A percentile compares a stretch with the other conserved stretches of the same genome.
phyloP scores from a whole-genome alignment of 768 basidiomycete genomes.

The Hericium alpestre region DNA sequence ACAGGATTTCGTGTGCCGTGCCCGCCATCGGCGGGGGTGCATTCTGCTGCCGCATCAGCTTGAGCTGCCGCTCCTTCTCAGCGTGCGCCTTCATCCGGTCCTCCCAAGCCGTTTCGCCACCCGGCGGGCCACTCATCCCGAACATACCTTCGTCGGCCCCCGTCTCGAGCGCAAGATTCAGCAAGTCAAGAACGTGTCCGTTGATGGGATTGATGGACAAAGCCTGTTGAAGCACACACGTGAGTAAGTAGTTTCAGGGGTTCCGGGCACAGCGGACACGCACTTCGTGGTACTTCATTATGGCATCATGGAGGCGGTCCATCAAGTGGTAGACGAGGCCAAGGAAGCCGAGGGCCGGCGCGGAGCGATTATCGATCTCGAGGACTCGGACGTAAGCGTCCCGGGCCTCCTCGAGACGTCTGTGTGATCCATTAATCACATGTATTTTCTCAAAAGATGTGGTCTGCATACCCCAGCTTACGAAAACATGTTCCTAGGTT shows the following conservation, averaged over 20 bases:
- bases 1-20: background rate
- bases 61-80: slow-evolving; percentile 5
- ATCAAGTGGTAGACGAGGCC: slow-evolving; percentile 82
- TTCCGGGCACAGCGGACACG: slow-evolving; percentile 13
- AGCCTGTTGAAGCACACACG: slow-evolving; percentile 31
- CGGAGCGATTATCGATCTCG: slow-evolving; percentile 76
- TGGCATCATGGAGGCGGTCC: slow-evolving; percentile 66
- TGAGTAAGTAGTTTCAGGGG: background rate
- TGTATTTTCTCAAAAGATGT: background rate
- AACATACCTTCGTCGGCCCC: slow-evolving; percentile 8
- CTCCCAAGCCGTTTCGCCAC: slow-evolving; percentile 8
- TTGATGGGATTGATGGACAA: slow-evolving; percentile 79
- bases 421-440: slow-evolving; percentile 10
- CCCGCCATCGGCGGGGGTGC: background rate
- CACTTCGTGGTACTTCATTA: slow-evolving; percentile 89
- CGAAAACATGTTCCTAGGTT: slow-evolving; percentile 88
- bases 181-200: slow-evolving; percentile 65
- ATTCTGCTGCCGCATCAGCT: background rate
- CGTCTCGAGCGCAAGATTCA: slow-evolving; percentile 67
- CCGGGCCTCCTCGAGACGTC: slow-evolving; percentile 51
- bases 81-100: slow-evolving; percentile 9
- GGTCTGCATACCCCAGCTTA: slow-evolving; percentile 53
- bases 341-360: slow-evolving; percentile 74
- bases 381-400: slow-evolving; percentile 69
- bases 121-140: background rate